A percentile compares a stretch with the other conserved stretches of the same genome.
Conservation (phyloP, 768 basidiomycete species). For the Rhizopogon sp. region DNA sequence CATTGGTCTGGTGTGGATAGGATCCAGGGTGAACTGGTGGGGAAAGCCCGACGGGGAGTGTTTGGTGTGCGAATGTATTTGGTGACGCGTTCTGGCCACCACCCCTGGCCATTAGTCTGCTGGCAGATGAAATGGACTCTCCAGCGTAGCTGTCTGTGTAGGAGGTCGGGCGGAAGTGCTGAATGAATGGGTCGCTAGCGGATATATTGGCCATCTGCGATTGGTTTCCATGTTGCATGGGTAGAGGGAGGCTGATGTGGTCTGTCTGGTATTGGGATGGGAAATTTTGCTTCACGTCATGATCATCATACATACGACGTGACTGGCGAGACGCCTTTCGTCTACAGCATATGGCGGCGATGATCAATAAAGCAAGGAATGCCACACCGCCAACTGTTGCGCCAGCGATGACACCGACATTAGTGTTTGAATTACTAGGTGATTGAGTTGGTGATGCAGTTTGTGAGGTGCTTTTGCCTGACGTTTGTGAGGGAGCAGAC, state of each 20-base stretch:
- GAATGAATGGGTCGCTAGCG: neutral
- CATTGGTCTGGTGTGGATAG: neutral
- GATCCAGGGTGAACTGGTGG: slow-evolving; percentile 7
- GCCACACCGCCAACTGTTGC: slow-evolving; percentile 45
- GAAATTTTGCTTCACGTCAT: slow-evolving; percentile 8
- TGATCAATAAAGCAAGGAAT: slow-evolving; percentile 45
- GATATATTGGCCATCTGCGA: neutral
- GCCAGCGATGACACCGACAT: slow-evolving; percentile 45
- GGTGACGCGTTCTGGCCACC: slow-evolving; percentile 15
- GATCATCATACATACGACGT: slow-evolving; percentile 36
- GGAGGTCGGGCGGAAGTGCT: slow-evolving; percentile 13
- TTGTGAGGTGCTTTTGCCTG: slow-evolving; percentile 13
- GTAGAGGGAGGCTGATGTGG: slow-evolving; percentile 8
- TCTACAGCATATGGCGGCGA: slow-evolving; percentile 44
- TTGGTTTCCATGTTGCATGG: neutral
- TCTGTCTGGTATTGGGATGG: slow-evolving; percentile 8
- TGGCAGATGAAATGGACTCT: slow-evolving; percentile 18
- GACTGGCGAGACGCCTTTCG: slow-evolving; percentile 15
- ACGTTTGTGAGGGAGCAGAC: slow-evolving; percentile 16
- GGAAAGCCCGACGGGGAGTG: slow-evolving; percentile 32
- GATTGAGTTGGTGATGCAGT: slow-evolving; percentile 5
- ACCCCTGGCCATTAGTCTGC: slow-evolving; percentile 29
- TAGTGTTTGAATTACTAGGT: slow-evolving; percentile 27
- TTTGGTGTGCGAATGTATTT: slow-evolving; percentile 25
- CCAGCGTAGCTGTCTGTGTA: slow-evolving; percentile 13